Evolutionary conservation across 139 green algal species (phyloP).

Genomic region (Haematococcus lacustris): DNA sequence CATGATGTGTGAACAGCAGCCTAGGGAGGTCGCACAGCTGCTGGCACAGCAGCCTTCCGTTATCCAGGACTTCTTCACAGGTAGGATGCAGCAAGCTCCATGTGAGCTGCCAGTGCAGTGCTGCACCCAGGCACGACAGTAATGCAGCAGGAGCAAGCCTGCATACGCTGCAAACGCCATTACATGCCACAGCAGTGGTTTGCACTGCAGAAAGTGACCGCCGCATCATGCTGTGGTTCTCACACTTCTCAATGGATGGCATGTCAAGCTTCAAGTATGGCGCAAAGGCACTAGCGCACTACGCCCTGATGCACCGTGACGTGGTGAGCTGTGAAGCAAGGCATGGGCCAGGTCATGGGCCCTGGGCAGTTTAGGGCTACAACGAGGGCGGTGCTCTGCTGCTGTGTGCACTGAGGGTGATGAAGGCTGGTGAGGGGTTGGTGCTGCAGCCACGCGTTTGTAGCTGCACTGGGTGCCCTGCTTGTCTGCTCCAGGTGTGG

Average conservation of each 20-base stretch:
- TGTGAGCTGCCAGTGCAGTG: background rate
- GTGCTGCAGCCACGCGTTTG: too few species aligned
- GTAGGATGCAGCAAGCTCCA: background rate
- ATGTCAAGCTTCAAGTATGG: conserved; percentile 49
- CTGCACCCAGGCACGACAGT: background rate
- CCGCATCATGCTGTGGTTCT: conserved; percentile 47
- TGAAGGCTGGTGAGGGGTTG: too few species aligned
- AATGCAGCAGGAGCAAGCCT: background rate
- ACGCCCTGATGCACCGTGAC: conserved; percentile 42
- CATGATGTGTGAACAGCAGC: background rate
- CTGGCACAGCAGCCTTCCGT: conserved; percentile 4
- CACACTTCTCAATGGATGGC: conserved; percentile 42
- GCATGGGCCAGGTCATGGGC: too few species aligned
- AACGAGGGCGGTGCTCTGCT: too few species aligned
- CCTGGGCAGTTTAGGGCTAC: too few species aligned
- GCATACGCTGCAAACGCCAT: too few species aligned
- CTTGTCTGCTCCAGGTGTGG: too few species aligned
- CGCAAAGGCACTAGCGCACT: conserved; percentile 51
- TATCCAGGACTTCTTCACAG: conserved; percentile 5
- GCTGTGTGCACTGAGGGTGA: too few species aligned
- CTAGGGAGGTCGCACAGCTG: background rate
- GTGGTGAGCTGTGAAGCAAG: too few species aligned
- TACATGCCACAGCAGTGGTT: too few species aligned
- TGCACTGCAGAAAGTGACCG: background rate
- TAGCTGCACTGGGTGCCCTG: too few species aligned